Evolutionary conservation across 352 stramenopile species (phyloP).

Genomic region (Globisporangium yorkense): DNA sequence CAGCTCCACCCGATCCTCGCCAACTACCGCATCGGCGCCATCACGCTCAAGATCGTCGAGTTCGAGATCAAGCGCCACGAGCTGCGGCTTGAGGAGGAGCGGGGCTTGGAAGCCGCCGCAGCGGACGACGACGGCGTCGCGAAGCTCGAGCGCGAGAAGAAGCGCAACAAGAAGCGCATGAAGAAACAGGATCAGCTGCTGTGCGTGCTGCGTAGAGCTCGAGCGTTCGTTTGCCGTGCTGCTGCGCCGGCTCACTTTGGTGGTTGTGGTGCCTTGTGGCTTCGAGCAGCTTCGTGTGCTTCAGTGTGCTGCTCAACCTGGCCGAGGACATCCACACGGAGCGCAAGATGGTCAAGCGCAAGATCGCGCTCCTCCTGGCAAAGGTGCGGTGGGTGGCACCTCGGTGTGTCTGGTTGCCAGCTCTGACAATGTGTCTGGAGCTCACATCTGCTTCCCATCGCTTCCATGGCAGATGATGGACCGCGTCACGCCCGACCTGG

Average conservation of each 20-base stretch:
- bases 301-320: conserved; percentile 93
- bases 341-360: conserved; percentile 95
- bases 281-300: conserved; percentile 65
- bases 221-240: not conserved
- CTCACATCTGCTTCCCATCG: conserved; percentile 1
- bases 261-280: not conserved
- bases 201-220: conserved; percentile 21
- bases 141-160: conserved; percentile 77
- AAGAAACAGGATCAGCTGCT: conserved; percentile 93
- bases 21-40: conserved; percentile 92
- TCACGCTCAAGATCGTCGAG: conserved; percentile 93
- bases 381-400: conserved; percentile 40
- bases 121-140: conserved; percentile 27
- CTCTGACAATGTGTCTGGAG: not conserved
- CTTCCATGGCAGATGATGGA: conserved; percentile 62
- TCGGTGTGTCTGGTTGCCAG: too few species aligned
- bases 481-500: conserved; percentile 79
- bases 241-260: not conserved
- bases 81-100: conserved; percentile 69
- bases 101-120: conserved; percentile 31
- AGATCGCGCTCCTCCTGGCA: conserved; percentile 76
- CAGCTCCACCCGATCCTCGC: conserved; percentile 91
- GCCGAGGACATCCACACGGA: conserved; percentile 92
- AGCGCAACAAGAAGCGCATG: conserved; percentile 84
- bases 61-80: conserved; percentile 91